Percentiles rank a stretch among this genome's conserved stretches.
phyloP scores from a whole-genome alignment of 768 basidiomycete species.

The Boletellus sp. region DNA sequence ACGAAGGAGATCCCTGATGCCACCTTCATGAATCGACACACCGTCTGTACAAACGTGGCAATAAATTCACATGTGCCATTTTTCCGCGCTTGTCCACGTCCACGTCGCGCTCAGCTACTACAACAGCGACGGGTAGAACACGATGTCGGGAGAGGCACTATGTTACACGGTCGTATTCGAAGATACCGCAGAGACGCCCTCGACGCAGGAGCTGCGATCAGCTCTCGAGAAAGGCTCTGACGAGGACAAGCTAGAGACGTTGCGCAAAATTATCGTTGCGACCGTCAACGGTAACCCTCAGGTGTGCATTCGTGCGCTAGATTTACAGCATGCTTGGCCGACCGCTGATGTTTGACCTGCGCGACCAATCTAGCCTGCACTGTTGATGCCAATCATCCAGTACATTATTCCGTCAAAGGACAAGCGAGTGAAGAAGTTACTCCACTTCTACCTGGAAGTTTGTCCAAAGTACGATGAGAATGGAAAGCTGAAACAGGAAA shows the following conservation, averaged over 20 bases:
- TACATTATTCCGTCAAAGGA: conserved; percentile 93
- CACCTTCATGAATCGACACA: too few relatives aligned
- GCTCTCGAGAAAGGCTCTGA: conserved; percentile 93
- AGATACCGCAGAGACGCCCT: conserved; percentile 67
- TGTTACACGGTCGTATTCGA: conserved; percentile 82
- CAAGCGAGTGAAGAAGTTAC: conserved; percentile 94
- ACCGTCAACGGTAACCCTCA: conserved; percentile 94
- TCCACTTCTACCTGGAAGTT: conserved; percentile 96
- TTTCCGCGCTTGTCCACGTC: not conserved
- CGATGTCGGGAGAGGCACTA: conserved; percentile 49
- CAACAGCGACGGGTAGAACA: conserved; percentile 10
- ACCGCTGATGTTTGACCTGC: not conserved
- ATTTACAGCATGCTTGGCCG: not conserved
- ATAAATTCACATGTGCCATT: conserved; percentile 2
- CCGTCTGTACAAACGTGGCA: conserved; percentile 6
- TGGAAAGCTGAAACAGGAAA: conserved; percentile 98
- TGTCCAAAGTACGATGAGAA: conserved; percentile 97
- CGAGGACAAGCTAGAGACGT: conserved; percentile 94
- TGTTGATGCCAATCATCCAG: conserved; percentile 99
- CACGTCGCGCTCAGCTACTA: conserved; percentile 8
- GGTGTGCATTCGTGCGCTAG: conserved; percentile 42
- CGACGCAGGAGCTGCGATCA: conserved; percentile 76
- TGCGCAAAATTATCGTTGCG: conserved; percentile 88
- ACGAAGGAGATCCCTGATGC: too few relatives aligned
- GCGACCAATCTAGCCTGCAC: conserved; percentile 54